Percentiles rank a stretch among this genome's conserved stretches.
These are phyloP conservation scores for Penstemon eatonii DNA, from an alignment of 257 asterid genomes.

Conservation along the genomic window DNA sequence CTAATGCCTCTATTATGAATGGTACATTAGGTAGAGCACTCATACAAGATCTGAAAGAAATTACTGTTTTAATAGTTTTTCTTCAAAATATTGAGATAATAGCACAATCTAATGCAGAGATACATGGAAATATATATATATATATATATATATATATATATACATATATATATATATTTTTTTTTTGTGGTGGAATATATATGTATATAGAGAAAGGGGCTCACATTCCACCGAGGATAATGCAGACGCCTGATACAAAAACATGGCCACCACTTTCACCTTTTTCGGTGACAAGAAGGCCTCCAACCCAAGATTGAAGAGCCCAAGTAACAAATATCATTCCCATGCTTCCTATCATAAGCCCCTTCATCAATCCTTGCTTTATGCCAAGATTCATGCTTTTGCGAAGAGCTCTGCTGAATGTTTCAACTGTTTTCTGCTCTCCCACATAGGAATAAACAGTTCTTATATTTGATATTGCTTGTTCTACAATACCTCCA, in stretches of 20 bases:
- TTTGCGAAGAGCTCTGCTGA: conserved; percentile 33
- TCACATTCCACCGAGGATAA: conserved; percentile 50
- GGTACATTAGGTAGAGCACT: conserved; percentile 45
- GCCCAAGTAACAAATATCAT: conserved; percentile 47
- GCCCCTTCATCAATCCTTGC: conserved; percentile 50
- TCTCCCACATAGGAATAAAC: conserved; percentile 49
- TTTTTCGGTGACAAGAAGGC: conserved; percentile 38
- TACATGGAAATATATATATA: too few relatives aligned
- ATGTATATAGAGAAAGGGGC: conserved; percentile 7
- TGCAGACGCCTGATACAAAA: conserved; percentile 35
- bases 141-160: too few relatives aligned
- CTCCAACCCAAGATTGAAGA: conserved; percentile 45
- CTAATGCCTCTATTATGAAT: conserved; percentile 39
- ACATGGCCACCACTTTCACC: conserved; percentile 53
- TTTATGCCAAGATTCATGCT: conserved; percentile 42
- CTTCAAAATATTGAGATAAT: too few relatives aligned
- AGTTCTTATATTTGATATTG: conserved; percentile 45
- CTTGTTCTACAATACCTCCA: conserved; percentile 43
- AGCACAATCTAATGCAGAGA: too few relatives aligned
- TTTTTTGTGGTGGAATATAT: too few relatives aligned
- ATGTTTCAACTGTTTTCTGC: conserved; percentile 35
- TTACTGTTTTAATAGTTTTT: not conserved
- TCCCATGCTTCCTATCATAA: conserved; percentile 54
- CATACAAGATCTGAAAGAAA: conserved; percentile 34
- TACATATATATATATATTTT: too few relatives aligned